Base-by-base conservation (phyloP, 345 rosid genomes). In the Barbarea vulgaris region DNA sequence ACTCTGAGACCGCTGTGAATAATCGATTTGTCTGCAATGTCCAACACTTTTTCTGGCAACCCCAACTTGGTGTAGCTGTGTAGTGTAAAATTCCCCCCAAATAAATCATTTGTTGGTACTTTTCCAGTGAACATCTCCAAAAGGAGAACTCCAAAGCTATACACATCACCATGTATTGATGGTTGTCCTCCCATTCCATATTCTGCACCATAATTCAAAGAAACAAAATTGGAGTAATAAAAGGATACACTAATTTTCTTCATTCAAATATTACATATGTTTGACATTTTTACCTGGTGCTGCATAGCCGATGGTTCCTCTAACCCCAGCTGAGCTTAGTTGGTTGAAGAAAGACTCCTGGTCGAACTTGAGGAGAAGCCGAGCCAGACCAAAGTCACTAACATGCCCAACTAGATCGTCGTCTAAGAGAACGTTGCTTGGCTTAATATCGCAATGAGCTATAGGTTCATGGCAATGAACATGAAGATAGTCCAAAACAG, bases 101-200 rank as follows among this genome's bases (percentile, higher is more conserved):
- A 77, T 28, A 39, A 56, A 7, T 28, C 64, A 41, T 75, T 7
- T 3, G 79, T 81, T 1, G 86, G 86, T 34, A 72, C 37, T 33
- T 66, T 34, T 14, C 70, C 59, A 22, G 59, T 66, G 15, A 66
- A 66, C 59, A 50, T 33, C 50, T 66, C 59, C 59, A 66, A 14
- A 21, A 66, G 0, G 5, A 66, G 58, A 50, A 66, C 31, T 19
- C 58, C 58, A 33, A 48, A 66, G 46, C 70, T 66, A 19, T 66
- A 66, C 19, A 48, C 44, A 48, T 66, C 70, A 13, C 70, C 70
- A 2, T 50, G 13, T 66, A 51, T 66, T 42, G 84, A 71, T 44
- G 78, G 72, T 6, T 71, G 37, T 6, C 74, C 34, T 37, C 84
- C 82, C 64, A 54, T 74, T 47, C 84, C 84, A 58, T 83, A 83